These are phyloP conservation scores for Aaosphaeria pasadenensis DNA, from an alignment of 2,329 filamentous ascomycete genomes.

Conservation along the genomic window DNA sequence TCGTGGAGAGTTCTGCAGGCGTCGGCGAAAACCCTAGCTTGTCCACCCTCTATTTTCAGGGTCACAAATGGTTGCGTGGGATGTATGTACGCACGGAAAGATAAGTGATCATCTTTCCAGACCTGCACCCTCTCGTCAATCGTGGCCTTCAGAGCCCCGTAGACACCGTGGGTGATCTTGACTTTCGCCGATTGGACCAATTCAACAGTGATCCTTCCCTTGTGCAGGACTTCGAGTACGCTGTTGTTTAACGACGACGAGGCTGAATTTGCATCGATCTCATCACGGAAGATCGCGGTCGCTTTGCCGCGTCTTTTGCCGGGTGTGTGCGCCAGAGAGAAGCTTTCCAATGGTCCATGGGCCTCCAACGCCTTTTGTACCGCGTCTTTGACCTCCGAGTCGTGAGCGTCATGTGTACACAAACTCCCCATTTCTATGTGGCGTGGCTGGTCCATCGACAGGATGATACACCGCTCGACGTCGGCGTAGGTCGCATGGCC, in stretches of 20 bases:
- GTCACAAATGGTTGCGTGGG: constrained; percentile 23
- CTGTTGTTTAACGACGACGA: constrained; percentile 25
- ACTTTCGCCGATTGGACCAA: constrained; percentile 39
- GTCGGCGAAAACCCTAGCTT: too few species aligned
- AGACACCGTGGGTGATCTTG: constrained; percentile 37
- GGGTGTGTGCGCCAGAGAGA: background rate
- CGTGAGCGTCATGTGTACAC: background rate
- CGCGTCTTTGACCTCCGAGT: background rate
- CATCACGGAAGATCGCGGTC: constrained; percentile 38
- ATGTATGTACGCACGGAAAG: constrained; percentile 22
- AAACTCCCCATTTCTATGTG: too few species aligned
- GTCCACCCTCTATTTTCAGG: constrained; percentile 39
- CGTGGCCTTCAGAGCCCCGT: constrained; percentile 23
- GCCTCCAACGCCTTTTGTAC: too few species aligned
- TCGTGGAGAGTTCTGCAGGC: too few species aligned
- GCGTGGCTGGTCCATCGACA: too few species aligned
- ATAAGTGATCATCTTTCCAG: constrained; percentile 32
- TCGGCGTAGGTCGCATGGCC: too few species aligned
- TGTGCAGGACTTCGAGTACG: constrained; percentile 26
- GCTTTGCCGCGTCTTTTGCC: constrained; percentile 30
- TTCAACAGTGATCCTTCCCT: constrained; percentile 36
- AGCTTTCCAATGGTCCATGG: too few species aligned
- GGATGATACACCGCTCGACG: too few species aligned
- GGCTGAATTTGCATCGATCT: constrained; percentile 35
- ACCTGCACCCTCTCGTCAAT: constrained; percentile 20